Percentiles rank a stretch among this genome's conserved stretches.
Evolutionary conservation across 345 rosid species (phyloP).

Genomic region (Murraya paniculata): DNA sequence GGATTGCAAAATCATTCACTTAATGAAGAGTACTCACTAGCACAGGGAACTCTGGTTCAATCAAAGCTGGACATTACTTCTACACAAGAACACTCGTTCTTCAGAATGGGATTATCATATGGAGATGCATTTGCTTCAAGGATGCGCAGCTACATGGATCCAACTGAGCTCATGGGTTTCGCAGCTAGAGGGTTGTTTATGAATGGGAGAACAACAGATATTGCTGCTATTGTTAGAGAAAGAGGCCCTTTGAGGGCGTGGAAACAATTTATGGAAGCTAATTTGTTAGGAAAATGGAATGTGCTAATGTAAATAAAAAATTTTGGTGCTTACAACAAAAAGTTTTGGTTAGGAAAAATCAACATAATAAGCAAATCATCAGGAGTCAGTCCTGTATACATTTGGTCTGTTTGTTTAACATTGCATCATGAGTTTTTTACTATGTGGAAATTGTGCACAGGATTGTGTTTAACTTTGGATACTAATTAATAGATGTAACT

Average conservation of each 20-base stretch:
- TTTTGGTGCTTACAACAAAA: neutral
- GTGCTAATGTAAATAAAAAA: neutral
- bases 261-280: constrained; percentile 48
- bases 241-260: constrained; percentile 51
- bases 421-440: neutral
- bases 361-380: no score
- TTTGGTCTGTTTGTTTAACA: neutral
- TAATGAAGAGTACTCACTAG: constrained; percentile 3
- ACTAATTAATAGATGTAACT: neutral
- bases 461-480: neutral
- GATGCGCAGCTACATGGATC: constrained; percentile 49
- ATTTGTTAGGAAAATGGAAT: constrained; percentile 30
- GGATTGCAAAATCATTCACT: constrained; percentile 36
- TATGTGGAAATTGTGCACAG: neutral
- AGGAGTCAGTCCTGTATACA: neutral
- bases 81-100: constrained; percentile 1
- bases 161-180: constrained; percentile 67
- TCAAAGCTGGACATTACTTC: neutral
- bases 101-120: constrained; percentile 30
- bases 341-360: neutral
- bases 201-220: constrained; percentile 24
- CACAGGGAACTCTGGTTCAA: constrained; percentile 8
- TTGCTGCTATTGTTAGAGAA: constrained; percentile 4
- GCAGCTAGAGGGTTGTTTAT: constrained; percentile 68
- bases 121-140: constrained; percentile 41